These are phyloP conservation scores for Boletus huronensis DNA, from an alignment of 768 basidiomycete species.

Conservation along the genomic window DNA sequence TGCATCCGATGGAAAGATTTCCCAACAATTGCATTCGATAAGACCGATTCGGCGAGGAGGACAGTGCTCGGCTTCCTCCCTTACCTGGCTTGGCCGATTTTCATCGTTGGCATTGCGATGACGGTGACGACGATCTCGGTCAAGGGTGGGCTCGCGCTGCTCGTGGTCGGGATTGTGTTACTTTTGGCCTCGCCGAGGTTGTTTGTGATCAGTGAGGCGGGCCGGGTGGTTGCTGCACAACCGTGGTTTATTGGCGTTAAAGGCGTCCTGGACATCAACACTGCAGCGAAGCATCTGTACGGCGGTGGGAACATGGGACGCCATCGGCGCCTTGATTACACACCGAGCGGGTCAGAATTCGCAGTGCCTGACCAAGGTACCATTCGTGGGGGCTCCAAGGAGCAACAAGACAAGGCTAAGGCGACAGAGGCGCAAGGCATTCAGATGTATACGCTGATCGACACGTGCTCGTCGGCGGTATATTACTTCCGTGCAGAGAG, in stretches of 20 bases:
- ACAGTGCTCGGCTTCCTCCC: slow-evolving; percentile 5
- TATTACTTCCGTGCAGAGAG: slow-evolving; percentile 17
- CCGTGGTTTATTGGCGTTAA: slow-evolving; percentile 24
- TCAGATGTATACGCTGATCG: slow-evolving; percentile 15
- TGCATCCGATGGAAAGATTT: slow-evolving; percentile 18
- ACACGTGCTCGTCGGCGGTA: slow-evolving; percentile 12
- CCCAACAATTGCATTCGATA: slow-evolving; percentile 3
- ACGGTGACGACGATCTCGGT: neutral
- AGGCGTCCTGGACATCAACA: slow-evolving; percentile 10
- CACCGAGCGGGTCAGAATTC: slow-evolving; percentile 16
- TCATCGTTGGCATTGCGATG: slow-evolving; percentile 3
- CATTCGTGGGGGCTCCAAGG: slow-evolving; percentile 2
- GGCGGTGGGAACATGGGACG: slow-evolving; percentile 5
- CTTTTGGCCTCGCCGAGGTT: slow-evolving; percentile 4
- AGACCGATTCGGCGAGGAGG: slow-evolving; percentile 6
- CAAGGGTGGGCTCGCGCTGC: neutral
- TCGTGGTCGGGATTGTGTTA: neutral
- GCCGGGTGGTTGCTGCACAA: slow-evolving; percentile 13
- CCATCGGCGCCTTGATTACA: slow-evolving; percentile 4
- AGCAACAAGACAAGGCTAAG: neutral
- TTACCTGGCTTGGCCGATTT: slow-evolving; percentile 5
- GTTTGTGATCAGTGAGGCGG: slow-evolving; percentile 12
- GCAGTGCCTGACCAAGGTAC: neutral
- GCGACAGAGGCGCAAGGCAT: neutral
- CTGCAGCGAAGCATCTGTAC: slow-evolving; percentile 11